Conservation (phyloP, 2,329 filamentous ascomycete genomes). For the Aspergillus latus region DNA sequence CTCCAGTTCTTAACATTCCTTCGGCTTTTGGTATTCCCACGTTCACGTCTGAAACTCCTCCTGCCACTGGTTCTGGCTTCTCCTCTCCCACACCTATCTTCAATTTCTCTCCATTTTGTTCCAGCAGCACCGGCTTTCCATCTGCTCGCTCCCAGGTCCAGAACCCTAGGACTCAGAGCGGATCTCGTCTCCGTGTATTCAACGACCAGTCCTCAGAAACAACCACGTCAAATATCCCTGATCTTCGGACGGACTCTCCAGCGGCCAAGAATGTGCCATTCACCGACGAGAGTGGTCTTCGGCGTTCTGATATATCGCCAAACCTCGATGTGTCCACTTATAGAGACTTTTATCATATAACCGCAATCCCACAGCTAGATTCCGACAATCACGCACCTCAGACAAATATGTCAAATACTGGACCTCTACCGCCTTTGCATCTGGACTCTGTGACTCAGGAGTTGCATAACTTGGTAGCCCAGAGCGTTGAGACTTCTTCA, state of each 20-base stretch:
- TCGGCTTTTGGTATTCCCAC: background rate
- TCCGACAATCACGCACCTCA: background rate
- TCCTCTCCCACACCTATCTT: background rate
- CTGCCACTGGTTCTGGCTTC: background rate
- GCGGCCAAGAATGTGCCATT: background rate
- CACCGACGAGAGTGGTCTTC: background rate
- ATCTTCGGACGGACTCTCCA: background rate
- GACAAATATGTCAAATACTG: background rate
- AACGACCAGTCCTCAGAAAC: background rate
- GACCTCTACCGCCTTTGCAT: background rate
- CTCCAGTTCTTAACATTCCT: background rate
- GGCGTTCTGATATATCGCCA: background rate
- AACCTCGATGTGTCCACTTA: slow-evolving; percentile 12
- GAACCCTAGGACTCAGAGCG: background rate
- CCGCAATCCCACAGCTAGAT: background rate
- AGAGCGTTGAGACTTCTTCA: background rate
- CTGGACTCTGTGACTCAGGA: background rate
- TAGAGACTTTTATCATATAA: slow-evolving; percentile 14
- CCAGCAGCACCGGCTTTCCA: background rate
- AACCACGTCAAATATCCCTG: background rate
- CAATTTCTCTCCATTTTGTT: background rate
- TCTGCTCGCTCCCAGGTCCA: background rate
- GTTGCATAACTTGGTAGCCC: background rate
- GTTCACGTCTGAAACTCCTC: background rate
- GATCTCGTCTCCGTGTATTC: background rate